Percentiles rank a stretch among this genome's conserved stretches.
Conservation (phyloP, 73 alveolate species). For the Stentor roeselii region DNA sequence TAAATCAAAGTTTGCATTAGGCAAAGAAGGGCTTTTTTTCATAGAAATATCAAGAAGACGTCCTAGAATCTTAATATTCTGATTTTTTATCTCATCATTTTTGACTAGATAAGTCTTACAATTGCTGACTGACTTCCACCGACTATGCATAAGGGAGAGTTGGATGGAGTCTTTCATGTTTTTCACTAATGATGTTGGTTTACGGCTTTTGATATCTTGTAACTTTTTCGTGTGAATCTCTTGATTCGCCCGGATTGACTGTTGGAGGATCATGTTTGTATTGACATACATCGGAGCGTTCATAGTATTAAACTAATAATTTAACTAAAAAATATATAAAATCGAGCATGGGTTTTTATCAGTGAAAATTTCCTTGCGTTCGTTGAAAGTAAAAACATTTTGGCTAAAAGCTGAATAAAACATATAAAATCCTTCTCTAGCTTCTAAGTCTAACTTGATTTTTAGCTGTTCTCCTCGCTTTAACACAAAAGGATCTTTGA, state of each 20-base stretch:
- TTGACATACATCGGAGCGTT: background rate
- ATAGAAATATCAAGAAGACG: background rate
- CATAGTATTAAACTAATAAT: background rate
- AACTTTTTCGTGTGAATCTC: background rate
- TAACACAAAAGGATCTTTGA: no score
- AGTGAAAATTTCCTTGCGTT: no score
- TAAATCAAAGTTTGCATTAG: no score
- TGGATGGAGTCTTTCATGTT: background rate
- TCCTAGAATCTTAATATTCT: background rate
- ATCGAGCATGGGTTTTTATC: no score
- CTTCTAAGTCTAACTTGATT: no score
- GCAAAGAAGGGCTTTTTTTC: background rate
- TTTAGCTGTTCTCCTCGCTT: no score
- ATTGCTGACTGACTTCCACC: background rate
- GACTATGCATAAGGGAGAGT: background rate
- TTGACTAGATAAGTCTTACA: background rate
- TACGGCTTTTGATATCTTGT: background rate
- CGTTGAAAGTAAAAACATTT: no score
- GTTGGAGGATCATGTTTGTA: background rate
- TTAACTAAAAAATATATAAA: no score
- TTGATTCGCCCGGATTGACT: background rate
- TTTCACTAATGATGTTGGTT: background rate
- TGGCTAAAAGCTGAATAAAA: no score
- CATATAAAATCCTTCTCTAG: no score
- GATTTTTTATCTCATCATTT: background rate